A percentile compares a stretch with the other conserved stretches of the same genome.
phyloP scores from a whole-genome alignment of 78 protist genomes.

The Bodo saltans region DNA sequence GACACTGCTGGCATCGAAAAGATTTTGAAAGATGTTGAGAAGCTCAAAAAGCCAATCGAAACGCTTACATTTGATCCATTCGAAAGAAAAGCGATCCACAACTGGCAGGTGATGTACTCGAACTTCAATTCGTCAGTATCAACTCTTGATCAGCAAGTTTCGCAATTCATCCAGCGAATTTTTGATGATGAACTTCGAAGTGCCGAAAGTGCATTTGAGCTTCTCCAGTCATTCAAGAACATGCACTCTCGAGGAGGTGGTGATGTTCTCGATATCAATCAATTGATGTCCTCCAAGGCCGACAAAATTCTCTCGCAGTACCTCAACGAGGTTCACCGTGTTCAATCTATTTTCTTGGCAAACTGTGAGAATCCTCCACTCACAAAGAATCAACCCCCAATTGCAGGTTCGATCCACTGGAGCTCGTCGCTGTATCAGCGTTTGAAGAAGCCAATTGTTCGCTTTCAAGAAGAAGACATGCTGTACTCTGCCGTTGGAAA shows the following conservation, averaged over 20 bases:
- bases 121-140: conserved; percentile 38
- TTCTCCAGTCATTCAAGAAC: conserved; percentile 64
- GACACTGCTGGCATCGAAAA: conserved; percentile 61
- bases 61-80: conserved; percentile 54
- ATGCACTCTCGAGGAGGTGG: conserved; percentile 32
- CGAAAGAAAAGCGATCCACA: conserved; percentile 16
- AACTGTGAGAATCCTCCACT: conserved; percentile 64
- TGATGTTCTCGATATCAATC: conserved; percentile 8
- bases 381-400: conserved; percentile 70
- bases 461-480: conserved; percentile 39
- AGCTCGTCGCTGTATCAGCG: conserved; percentile 53
- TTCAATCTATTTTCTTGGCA: conserved; percentile 36
- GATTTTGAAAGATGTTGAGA: conserved; percentile 37
- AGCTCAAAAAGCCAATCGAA: conserved; percentile 47
- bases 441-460: conserved; percentile 58
- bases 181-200: conserved; percentile 65
- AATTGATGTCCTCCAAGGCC: conserved; percentile 64
- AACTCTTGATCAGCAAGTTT: conserved; percentile 25
- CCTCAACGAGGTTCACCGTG: conserved; percentile 35
- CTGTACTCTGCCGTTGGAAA: conserved; percentile 29
- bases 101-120: conserved; percentile 47
- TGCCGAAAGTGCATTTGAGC: conserved; percentile 70
- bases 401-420: conserved; percentile 82
- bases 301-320: conserved; percentile 59
- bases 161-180: conserved; percentile 59